A percentile compares a stretch with the other conserved stretches of the same genome.
These are phyloP conservation scores for Scheffersomyces amazonensis DNA, from an alignment of 805 yeast genomes.

Conservation along the genomic window DNA sequence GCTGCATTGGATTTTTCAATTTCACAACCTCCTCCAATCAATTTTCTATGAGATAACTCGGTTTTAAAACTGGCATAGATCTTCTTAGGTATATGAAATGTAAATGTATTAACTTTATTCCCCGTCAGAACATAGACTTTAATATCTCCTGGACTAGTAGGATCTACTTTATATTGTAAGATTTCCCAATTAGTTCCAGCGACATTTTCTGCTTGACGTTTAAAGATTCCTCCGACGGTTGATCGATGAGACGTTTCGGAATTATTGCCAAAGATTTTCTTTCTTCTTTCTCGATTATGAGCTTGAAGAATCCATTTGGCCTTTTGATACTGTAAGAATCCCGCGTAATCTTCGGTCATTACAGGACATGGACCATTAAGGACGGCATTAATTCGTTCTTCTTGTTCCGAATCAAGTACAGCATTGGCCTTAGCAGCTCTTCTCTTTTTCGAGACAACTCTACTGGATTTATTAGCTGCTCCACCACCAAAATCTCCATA, in stretches of 20 bases:
- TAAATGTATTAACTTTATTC: constrained; percentile 69
- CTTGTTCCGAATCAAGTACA: constrained; percentile 37
- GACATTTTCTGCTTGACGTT: constrained; percentile 74
- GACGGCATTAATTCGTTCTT: constrained; percentile 47
- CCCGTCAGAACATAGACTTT: constrained; percentile 69
- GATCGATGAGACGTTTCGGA: constrained; percentile 52
- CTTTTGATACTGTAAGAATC: constrained; percentile 72
- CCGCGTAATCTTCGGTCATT: constrained; percentile 62
- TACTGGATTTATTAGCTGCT: constrained; percentile 36
- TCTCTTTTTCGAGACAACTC: constrained; percentile 49
- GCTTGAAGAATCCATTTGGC: constrained; percentile 83
- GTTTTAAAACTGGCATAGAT: constrained; percentile 66
- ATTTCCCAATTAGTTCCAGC: constrained; percentile 85
- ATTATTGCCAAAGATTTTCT: constrained; percentile 72
- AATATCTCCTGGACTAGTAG: constrained; percentile 65
- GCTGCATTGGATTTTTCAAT: constrained; percentile 57
- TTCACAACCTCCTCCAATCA: constrained; percentile 48
- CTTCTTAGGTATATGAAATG: constrained; percentile 70
- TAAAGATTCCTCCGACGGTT: constrained; percentile 64
- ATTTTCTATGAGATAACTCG: constrained; percentile 35
- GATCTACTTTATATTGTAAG: constrained; percentile 61
- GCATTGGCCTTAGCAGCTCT: constrained; percentile 18
- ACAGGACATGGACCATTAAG: constrained; percentile 60
- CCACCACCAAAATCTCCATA: constrained; percentile 40
- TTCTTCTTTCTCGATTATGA: constrained; percentile 69